Percentiles rank a stretch among this genome's conserved stretches.
Conservation (phyloP, 2,329 filamentous ascomycete species). For the Moelleriella libera region DNA sequence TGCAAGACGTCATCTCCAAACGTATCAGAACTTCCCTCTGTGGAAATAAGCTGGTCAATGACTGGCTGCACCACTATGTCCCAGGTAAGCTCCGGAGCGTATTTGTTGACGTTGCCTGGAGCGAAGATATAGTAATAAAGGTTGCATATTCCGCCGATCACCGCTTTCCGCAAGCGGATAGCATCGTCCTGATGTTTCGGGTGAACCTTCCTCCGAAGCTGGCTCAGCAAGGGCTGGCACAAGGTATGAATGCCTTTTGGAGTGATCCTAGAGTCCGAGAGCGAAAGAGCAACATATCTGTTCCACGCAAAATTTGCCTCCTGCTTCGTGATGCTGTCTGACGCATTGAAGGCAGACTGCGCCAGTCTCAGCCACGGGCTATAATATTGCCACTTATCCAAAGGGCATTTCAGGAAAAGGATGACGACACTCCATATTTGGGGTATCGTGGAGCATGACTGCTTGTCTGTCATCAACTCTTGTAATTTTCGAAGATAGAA, state of each 20-base stretch:
- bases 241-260: slow-evolving; percentile 28
- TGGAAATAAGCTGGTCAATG: slow-evolving; percentile 38
- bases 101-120: slow-evolving; percentile 43
- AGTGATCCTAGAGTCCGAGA: slow-evolving; percentile 45
- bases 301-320: slow-evolving; percentile 81
- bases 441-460: slow-evolving; percentile 45
- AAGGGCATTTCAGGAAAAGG: slow-evolving; percentile 56
- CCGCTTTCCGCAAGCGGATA: slow-evolving; percentile 32
- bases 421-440: slow-evolving; percentile 81
- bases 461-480: slow-evolving; percentile 51
- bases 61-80: slow-evolving; percentile 55
- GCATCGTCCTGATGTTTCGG: slow-evolving; percentile 40
- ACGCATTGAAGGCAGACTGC: slow-evolving; percentile 71
- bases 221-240: slow-evolving; percentile 52
- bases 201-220: slow-evolving; percentile 50
- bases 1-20: slow-evolving; percentile 39
- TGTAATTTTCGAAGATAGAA: slow-evolving; percentile 55
- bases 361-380: slow-evolving; percentile 65
- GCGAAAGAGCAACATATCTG: slow-evolving; percentile 62
- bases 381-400: slow-evolving; percentile 59
- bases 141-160: slow-evolving; percentile 61
- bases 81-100: slow-evolving; percentile 68
- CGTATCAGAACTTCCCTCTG: slow-evolving; percentile 19
- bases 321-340: slow-evolving; percentile 53
- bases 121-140: slow-evolving; percentile 73